Conservation (phyloP, 2,329 filamentous ascomycete genomes). For the Chrysoporthe cubensis region DNA sequence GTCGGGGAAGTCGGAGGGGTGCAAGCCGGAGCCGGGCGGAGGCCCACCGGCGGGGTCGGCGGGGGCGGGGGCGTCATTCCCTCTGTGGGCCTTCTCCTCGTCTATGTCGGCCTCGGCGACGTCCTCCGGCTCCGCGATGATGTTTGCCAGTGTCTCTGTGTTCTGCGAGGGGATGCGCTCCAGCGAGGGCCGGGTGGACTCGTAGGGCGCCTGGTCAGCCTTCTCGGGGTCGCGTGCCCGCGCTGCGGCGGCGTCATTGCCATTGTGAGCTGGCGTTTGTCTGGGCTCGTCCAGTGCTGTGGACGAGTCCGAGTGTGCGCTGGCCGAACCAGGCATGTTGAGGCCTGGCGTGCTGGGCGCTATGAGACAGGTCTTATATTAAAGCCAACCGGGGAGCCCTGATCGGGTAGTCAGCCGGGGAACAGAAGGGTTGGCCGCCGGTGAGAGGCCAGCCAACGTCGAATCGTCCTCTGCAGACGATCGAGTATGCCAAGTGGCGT, state of each 20-base stretch:
- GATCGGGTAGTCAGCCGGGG: too few relatives aligned
- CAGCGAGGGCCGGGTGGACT: constrained; percentile 29
- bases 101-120: constrained; percentile 38
- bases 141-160: constrained; percentile 41
- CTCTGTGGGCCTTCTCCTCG: constrained; percentile 37
- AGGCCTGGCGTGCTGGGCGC: background rate
- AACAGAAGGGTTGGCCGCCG: too few relatives aligned
- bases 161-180: constrained; percentile 39
- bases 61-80: background rate
- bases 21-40: constrained; percentile 35
- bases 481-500: background rate
- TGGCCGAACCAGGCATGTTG: constrained; percentile 17
- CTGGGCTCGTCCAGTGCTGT: constrained; percentile 21
- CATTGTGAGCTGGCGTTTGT: background rate
- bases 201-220: constrained; percentile 16
- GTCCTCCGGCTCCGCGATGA: constrained; percentile 38
- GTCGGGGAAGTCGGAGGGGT: constrained; percentile 55
- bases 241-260: background rate
- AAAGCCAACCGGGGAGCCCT: background rate
- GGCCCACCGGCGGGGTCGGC: background rate
- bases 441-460: background rate
- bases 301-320: constrained; percentile 23
- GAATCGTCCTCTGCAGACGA: background rate
- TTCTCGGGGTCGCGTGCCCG: background rate
- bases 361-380: background rate